phyloP scores from a whole-genome alignment of 768 basidiomycete species.

The Termitomyces heimii region DNA sequence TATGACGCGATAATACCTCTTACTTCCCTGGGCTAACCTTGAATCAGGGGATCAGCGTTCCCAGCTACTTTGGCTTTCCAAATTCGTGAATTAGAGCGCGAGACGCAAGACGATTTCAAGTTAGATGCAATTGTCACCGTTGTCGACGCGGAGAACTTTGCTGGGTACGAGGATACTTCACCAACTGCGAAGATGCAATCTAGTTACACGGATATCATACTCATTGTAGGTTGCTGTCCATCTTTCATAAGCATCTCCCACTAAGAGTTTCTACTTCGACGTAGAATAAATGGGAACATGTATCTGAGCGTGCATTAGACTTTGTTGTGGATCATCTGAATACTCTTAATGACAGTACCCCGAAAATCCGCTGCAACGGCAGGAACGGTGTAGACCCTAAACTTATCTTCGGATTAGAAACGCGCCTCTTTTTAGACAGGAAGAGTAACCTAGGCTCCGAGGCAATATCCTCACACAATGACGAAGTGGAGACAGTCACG shows the following conservation, averaged over 20 bases:
- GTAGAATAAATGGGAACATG: slow-evolving; percentile 91
- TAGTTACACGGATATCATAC: slow-evolving; percentile 89
- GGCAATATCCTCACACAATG: slow-evolving; percentile 43
- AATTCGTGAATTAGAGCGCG: slow-evolving; percentile 80
- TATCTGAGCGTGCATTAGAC: slow-evolving; percentile 75
- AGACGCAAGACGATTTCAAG: slow-evolving; percentile 69
- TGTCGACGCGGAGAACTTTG: slow-evolving; percentile 87
- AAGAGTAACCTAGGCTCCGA: slow-evolving; percentile 11
- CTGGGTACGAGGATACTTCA: slow-evolving; percentile 88
- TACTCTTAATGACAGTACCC: slow-evolving; percentile 87
- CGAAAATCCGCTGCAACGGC: slow-evolving; percentile 68
- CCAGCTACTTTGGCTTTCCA: slow-evolving; percentile 95
- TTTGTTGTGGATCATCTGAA: slow-evolving; percentile 80
- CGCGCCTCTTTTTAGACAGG: slow-evolving; percentile 57
- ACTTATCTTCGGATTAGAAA: slow-evolving; percentile 85
- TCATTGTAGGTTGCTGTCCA: slow-evolving; percentile 57
- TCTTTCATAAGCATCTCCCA: background rate
- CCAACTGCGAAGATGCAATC: slow-evolving; percentile 93
- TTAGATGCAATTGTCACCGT: slow-evolving; percentile 92
- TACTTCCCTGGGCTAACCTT: background rate
- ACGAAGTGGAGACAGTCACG: slow-evolving; percentile 83
- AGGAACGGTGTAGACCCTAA: slow-evolving; percentile 66
- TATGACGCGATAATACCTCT: slow-evolving; percentile 29
- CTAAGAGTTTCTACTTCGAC: background rate
- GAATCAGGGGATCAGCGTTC: slow-evolving; percentile 81